Evolutionary conservation across 768 basidiomycete genomes (phyloP), one percentile per base, ranked within the genome.

Genomic region (Rhodotorula kratochvilovae): DNA sequence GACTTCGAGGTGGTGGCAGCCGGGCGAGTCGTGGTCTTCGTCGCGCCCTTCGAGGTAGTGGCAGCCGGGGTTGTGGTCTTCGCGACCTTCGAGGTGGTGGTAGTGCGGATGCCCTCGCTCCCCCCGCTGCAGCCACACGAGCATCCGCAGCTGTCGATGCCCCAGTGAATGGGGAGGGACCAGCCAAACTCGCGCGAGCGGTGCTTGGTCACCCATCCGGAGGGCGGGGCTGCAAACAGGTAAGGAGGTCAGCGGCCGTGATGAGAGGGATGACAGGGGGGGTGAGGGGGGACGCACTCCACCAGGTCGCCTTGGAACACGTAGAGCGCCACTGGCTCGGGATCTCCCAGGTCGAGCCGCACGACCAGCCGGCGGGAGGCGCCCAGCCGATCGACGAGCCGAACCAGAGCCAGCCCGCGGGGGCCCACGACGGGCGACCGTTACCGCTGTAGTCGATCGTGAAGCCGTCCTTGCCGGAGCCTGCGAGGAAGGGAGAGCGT

Each of bases 341-440:
- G 36, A 61, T 39, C 29, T 27, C 27, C 50, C 50, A 70, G 21
- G 58, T 48, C 1, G 45, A 42, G 1, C 43, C n/a, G 54, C 63
- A 65, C 7, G 25, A 31, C 63, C 63, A 70, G 12, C 27, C 25
- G 1, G 27, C 29, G 29, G 51, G 4, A 3, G 68, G 68, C 3
- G 19, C 42, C 69, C 64, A 70, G 23, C 69, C 69, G 29, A 25
- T 5, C 19, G 13, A 2, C 15, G n/a, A 31, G 50, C 69, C 69
- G 60, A 70, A 70, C 59, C 59, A 70, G 25, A 61, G 53, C 63
- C 63, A 70, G 10, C 63, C 53, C 27, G 42, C 2, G 1, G 63
- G 55, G 2, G 5, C 21, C 43, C 42, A 25, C 1, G 35, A 53
- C 2, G 63, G 55, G 16, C 15, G 7, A 21, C 29, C 21, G n/a